These are phyloP conservation scores for Monosporascus sp. DNA, from an alignment of 2,329 filamentous ascomycete species.

Conservation along the genomic window DNA sequence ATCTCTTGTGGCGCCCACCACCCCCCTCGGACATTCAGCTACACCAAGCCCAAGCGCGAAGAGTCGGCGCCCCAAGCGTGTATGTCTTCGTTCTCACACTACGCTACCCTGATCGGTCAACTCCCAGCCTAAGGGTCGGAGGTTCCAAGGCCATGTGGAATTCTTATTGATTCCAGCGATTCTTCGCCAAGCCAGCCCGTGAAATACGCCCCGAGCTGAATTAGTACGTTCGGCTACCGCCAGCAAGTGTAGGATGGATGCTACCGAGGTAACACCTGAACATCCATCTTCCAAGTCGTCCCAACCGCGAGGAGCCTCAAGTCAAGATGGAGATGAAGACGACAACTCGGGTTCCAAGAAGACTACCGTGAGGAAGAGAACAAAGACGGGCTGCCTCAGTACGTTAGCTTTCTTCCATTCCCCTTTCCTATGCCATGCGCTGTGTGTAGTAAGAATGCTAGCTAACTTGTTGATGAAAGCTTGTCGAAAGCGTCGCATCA, in stretches of 20 bases:
- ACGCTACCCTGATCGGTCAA: not conserved
- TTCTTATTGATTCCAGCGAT: conserved; percentile 8
- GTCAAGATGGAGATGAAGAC: conserved; percentile 26
- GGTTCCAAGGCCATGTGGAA: conserved; percentile 14
- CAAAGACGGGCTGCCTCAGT: conserved; percentile 91
- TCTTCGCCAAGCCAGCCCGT: conserved; percentile 7
- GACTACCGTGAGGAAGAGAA: conserved; percentile 57
- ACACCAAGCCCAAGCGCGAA: not conserved
- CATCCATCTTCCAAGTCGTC: conserved; percentile 15
- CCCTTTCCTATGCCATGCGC: conserved; percentile 1
- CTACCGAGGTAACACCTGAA: conserved; percentile 16
- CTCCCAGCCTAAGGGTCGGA: conserved; percentile 9
- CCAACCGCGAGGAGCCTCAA: conserved; percentile 26
- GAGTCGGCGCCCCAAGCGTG: not conserved
- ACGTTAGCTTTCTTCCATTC: conserved; percentile 31
- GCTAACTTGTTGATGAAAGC: conserved; percentile 43
- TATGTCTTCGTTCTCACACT: not conserved
- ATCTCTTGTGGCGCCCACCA: not conserved
- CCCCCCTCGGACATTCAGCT: not conserved
- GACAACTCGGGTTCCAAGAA: conserved; percentile 42
- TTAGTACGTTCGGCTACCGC: not conserved
- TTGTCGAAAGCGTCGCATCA: conserved; percentile 91
- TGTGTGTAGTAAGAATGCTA: conserved; percentile 1
- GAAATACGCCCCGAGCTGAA: not conserved
- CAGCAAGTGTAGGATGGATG: conserved; percentile 21